Percentiles rank a stretch among this genome's conserved stretches.
Evolutionary conservation across 208 protist genomes (phyloP).

Genomic region (Entamoeba dispar): DNA sequence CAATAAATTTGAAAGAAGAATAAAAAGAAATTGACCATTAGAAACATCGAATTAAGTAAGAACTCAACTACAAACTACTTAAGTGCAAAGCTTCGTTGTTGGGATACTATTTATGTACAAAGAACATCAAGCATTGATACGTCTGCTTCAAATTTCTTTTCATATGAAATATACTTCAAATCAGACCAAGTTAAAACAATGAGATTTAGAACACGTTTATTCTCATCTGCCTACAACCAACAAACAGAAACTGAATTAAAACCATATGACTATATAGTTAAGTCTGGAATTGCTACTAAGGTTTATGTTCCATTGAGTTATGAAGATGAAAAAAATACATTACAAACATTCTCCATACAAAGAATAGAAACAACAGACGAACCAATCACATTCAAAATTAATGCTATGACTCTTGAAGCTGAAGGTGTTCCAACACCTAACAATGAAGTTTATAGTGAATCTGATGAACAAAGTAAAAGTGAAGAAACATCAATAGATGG

Average conservation of each 20-base stretch:
- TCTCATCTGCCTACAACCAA: neutral
- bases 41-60: neutral
- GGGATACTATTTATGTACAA: neutral
- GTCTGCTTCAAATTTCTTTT: neutral
- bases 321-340: neutral
- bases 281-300: neutral
- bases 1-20: no score
- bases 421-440: neutral
- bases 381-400: neutral
- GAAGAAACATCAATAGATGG: neutral
- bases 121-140: neutral
- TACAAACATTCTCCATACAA: neutral
- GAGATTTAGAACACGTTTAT: neutral
- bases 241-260: neutral
- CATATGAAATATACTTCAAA: neutral
- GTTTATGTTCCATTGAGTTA: neutral
- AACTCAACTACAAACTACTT: neutral
- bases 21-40: neutral
- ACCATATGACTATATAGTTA: neutral
- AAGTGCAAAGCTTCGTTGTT: neutral
- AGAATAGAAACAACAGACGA: neutral
- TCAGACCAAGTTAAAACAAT: neutral
- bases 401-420: neutral
- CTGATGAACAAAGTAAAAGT: neutral
- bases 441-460: neutral